Conservation (phyloP, 1,139 yeast genomes). For the Blastobotrys aristatus region DNA sequence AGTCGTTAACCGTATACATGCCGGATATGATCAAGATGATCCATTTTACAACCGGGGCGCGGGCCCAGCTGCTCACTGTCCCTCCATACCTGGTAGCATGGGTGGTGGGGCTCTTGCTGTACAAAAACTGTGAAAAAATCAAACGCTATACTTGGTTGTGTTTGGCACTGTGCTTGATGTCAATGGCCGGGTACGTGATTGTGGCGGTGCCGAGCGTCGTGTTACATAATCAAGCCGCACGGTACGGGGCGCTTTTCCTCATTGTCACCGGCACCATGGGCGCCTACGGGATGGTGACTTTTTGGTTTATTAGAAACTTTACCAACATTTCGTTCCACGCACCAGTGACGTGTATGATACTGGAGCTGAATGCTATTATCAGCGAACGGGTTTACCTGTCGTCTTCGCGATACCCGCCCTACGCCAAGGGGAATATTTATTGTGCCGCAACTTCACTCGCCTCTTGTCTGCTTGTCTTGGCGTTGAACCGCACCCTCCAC, state of each 20-base stretch:
- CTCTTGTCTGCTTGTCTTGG: not conserved
- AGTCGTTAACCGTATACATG: conserved; percentile 3
- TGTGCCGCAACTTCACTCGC: conserved; percentile 4
- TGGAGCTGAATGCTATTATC: not conserved
- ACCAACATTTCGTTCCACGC: not conserved
- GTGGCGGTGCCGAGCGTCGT: conserved; percentile 1
- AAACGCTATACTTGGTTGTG: not conserved
- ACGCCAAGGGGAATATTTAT: not conserved
- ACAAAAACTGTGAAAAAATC: not conserved
- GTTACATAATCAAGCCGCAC: conserved; percentile 1
- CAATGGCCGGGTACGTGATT: not conserved
- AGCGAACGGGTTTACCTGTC: not conserved
- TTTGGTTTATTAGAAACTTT: not conserved
- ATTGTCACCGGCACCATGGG: not conserved
- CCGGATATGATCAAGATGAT: conserved; percentile 1
- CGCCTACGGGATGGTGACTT: not conserved
- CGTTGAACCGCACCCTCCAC: not conserved
- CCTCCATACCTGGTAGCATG: conserved; percentile 5
- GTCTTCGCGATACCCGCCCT: not conserved
- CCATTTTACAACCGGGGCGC: conserved; percentile 1
- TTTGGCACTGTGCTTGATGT: not conserved
- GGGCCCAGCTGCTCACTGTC: not conserved
- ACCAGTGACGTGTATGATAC: not conserved
- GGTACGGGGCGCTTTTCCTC: conserved; percentile 8
- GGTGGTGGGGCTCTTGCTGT: not conserved